phyloP scores from a whole-genome alignment of 805 yeast species.

The Saturnispora ahearnii region DNA sequence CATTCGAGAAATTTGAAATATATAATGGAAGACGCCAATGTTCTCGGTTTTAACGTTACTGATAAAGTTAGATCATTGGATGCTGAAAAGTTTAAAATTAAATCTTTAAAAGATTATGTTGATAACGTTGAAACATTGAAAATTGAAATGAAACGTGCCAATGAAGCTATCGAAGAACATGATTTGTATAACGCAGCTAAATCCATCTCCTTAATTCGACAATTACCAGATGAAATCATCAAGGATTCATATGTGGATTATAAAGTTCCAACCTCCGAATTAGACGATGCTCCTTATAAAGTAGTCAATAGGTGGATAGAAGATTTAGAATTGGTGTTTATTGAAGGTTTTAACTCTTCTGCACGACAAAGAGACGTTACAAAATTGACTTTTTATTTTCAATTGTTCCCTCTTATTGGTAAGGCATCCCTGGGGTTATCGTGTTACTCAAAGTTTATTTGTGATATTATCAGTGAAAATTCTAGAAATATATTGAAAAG shows the following conservation, averaged over 20 bases:
- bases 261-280: slow-evolving; percentile 78
- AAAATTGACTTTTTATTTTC: slow-evolving; percentile 68
- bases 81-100: slow-evolving; percentile 56
- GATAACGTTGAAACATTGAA: slow-evolving; percentile 57
- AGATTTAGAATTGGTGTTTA: slow-evolving; percentile 49
- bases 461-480: slow-evolving; percentile 74
- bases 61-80: slow-evolving; percentile 62
- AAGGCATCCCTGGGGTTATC: slow-evolving; percentile 62
- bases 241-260: slow-evolving; percentile 63
- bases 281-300: slow-evolving; percentile 67
- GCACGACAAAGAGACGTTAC: slow-evolving; percentile 58
- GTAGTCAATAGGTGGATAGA: slow-evolving; percentile 51
- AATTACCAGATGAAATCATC: slow-evolving; percentile 45
- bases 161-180: slow-evolving; percentile 55
- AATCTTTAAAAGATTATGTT: slow-evolving; percentile 54
- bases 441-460: slow-evolving; percentile 78
- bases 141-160: slow-evolving; percentile 52
- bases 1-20: slow-evolving; percentile 47
- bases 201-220: slow-evolving; percentile 45
- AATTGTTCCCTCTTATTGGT: slow-evolving; percentile 79
- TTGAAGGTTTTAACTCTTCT: slow-evolving; percentile 58
- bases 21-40: slow-evolving; percentile 51
- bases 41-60: slow-evolving; percentile 58
- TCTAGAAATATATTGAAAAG: slow-evolving; percentile 56
- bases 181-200: slow-evolving; percentile 76